Percentiles rank a stretch among this genome's conserved stretches.
Evolutionary conservation across 441 rosid genomes (phyloP).

Genomic region (Populus hybrid): DNA sequence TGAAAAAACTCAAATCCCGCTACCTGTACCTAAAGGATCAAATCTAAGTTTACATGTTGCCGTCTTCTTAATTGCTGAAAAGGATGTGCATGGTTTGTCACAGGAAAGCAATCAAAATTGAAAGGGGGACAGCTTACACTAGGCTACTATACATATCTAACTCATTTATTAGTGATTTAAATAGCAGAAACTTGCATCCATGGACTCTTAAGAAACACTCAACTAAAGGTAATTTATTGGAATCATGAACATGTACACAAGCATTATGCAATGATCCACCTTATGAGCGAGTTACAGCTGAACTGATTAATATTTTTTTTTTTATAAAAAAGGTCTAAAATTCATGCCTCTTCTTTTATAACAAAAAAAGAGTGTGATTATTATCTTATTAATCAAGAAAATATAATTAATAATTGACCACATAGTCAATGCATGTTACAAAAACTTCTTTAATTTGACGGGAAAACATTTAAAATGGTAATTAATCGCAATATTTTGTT

Average conservation of each 20-base stretch:
- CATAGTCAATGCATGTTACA: neutral
- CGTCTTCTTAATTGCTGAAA: slow-evolving; percentile 21
- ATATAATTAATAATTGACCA: neutral
- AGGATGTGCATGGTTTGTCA: slow-evolving; percentile 20
- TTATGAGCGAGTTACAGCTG: slow-evolving; percentile 8
- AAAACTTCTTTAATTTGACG: neutral
- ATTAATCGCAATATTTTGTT: neutral
- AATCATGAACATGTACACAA: slow-evolving; percentile 6
- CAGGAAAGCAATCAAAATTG: slow-evolving; percentile 9
- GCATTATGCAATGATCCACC: slow-evolving; percentile 20
- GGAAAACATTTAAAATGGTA: neutral
- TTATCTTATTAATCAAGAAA: neutral
- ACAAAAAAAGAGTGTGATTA: neutral
- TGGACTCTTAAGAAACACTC: slow-evolving; percentile 12
- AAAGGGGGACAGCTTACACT: neutral
- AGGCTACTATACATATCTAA: neutral
- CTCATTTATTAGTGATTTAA: neutral
- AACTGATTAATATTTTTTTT: too few species aligned
- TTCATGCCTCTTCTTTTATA: too few species aligned
- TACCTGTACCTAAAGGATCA: slow-evolving; percentile 13
- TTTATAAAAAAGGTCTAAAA: too few species aligned
- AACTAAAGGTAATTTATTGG: slow-evolving; percentile 15
- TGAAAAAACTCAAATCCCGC: slow-evolving; percentile 7
- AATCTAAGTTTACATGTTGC: slow-evolving; percentile 24
- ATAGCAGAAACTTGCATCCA: slow-evolving; percentile 1